These are phyloP conservation scores for Tolypocladium album DNA, from an alignment of 2,329 filamentous ascomycete species.

Conservation along the genomic window DNA sequence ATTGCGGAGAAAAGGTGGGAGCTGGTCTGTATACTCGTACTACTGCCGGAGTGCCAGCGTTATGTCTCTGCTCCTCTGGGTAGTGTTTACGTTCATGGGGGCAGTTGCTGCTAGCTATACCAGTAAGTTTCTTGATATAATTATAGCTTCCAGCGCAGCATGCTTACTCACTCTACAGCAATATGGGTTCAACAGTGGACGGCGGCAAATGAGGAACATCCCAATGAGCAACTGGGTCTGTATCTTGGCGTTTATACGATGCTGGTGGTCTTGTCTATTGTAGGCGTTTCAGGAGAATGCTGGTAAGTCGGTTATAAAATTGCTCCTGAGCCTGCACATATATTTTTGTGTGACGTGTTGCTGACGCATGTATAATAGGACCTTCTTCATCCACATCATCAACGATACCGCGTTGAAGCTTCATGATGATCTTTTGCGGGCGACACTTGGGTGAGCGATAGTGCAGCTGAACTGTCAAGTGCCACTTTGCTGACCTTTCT, in stretches of 20 bases:
- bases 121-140: background rate
- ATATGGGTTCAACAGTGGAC: background rate
- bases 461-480: background rate
- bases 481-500: background rate
- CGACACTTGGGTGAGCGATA: conserved; percentile 9
- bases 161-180: background rate
- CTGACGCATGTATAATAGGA: background rate
- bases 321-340: background rate
- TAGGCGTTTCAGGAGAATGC: background rate
- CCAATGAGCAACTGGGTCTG: background rate
- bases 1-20: background rate
- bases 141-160: background rate
- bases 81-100: background rate
- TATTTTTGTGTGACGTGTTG: background rate
- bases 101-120: background rate
- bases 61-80: background rate
- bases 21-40: background rate
- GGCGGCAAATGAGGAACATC: background rate
- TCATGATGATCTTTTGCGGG: conserved; percentile 21
- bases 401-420: conserved; percentile 7
- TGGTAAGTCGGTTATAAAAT: background rate
- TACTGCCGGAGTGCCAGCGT: background rate
- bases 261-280: background rate
- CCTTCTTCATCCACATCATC: background rate
- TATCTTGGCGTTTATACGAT: background rate